Base-by-base conservation (phyloP, 1,139 yeast genomes). In the Kurtzmaniella quercitrusa region DNA sequence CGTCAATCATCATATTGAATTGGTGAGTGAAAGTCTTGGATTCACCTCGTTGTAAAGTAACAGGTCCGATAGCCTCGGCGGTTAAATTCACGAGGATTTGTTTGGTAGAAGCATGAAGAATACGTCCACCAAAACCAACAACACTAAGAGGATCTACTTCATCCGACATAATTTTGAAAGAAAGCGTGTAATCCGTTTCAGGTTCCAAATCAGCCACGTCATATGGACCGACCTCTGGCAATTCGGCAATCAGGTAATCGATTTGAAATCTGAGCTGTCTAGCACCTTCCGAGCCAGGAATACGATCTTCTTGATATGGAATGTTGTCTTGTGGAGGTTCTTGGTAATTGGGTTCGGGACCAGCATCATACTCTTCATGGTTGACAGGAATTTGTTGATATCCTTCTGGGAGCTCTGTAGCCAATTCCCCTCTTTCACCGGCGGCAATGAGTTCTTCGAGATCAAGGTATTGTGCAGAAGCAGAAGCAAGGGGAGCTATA, bases 61-160 rank as follows among this genome's bases (percentile, higher is more conserved):
- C 47, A 12, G 94, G 88, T 9, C 87, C 94, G 44, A 87, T 65
- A 45, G 77, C 69, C 43, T 80, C 76, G 38, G 80, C 76, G 28
- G 94, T 80, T 57, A 88, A 69, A 58, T 85, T 84, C 51, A 82
- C 79, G 44, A 65, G 61, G 47, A 70, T 54, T 45, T 72, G 71
- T 50, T 80, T 76, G 45, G 74, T 72, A 47, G 66, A 66, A 22
- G 84, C 78, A 50, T 82, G 78, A 45, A 74, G 69, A 61, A 88
- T 74, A 40, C 77, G 62, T 42, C 96, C 96, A 46, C 91, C 88
- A 42, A 84, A 79, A 41, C 91, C 95, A 40, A 84, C 79, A 44
- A 88, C 66, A 19, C 78, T 68, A 36, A 70, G 43, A 8, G 74
- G 76, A 22, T 46, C 61, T 2, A 71, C 75, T 56, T 85, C 95